Percentiles rank a stretch among this genome's conserved stretches.
Conservation (phyloP, 441 rosid species). For the Adansonia gregorii region DNA sequence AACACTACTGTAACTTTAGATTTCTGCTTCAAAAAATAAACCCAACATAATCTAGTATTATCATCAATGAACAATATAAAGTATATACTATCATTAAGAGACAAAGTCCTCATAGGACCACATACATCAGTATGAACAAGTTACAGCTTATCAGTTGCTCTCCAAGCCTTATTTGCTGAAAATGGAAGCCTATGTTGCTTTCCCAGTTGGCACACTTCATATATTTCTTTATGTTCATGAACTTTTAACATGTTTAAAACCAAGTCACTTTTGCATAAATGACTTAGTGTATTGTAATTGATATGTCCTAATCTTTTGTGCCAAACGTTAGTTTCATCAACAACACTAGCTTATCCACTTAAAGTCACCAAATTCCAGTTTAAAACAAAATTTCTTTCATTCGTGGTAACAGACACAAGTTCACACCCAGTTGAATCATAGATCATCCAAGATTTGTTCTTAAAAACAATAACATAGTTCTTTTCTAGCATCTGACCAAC, state of each 20-base stretch:
- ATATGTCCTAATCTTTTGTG: neutral
- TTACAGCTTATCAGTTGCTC: neutral
- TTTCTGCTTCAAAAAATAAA: neutral
- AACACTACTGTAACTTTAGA: neutral
- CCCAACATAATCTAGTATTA: neutral
- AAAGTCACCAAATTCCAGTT: neutral
- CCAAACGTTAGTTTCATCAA: neutral
- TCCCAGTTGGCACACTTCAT: neutral
- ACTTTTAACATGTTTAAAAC: neutral
- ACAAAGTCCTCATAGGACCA: neutral
- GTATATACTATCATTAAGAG: no score
- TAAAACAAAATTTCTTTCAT: neutral
- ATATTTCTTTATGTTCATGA: neutral
- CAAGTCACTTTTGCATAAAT: no score
- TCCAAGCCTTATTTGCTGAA: neutral
- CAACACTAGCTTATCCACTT: neutral
- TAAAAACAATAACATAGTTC: no score
- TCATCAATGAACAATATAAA: neutral
- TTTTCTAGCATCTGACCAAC: neutral
- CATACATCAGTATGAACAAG: neutral
- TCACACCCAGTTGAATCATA: no score
- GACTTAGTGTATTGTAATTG: neutral
- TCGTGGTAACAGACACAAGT: neutral
- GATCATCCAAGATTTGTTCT: no score
- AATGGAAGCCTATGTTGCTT: neutral